A percentile compares a stretch with the other conserved stretches of the same genome.
These are phyloP conservation scores for Hanseniaspora lachancei DNA, from an alignment of 805 yeast genomes.

Conservation along the genomic window DNA sequence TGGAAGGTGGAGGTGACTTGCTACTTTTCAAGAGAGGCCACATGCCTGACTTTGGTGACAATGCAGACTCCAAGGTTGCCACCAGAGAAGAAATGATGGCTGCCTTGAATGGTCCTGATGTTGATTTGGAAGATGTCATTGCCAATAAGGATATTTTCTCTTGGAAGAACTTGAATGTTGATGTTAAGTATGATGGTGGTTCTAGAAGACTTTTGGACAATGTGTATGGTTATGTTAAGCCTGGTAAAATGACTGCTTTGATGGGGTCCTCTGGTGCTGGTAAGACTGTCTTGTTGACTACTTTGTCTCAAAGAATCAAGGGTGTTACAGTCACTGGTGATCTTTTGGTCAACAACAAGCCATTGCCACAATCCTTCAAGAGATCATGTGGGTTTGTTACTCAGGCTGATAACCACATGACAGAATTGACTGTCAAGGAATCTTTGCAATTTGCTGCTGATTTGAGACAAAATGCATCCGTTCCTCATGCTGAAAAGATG, in stretches of 20 bases:
- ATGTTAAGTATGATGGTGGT: constrained; percentile 47
- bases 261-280: constrained; percentile 89
- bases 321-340: constrained; percentile 63
- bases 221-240: constrained; percentile 62
- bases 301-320: constrained; percentile 56
- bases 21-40: constrained; percentile 35
- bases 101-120: constrained; percentile 25
- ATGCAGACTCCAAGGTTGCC: constrained; percentile 30
- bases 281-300: constrained; percentile 63
- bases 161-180: constrained; percentile 59
- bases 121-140: constrained; percentile 24
- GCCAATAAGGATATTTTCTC: constrained; percentile 45
- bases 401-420: constrained; percentile 66
- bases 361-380: constrained; percentile 49
- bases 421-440: constrained; percentile 60
- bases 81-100: constrained; percentile 31
- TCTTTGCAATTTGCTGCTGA: constrained; percentile 59
- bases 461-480: constrained; percentile 50
- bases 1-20: constrained; percentile 31
- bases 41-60: constrained; percentile 27
- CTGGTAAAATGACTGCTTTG: constrained; percentile 68
- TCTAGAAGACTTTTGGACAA: constrained; percentile 42
- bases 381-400: constrained; percentile 71
- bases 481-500: constrained; percentile 45
- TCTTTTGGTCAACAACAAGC: constrained; percentile 56